Conservation (phyloP, 2,329 filamentous ascomycete species). For the Aaosphaeria arxii region DNA sequence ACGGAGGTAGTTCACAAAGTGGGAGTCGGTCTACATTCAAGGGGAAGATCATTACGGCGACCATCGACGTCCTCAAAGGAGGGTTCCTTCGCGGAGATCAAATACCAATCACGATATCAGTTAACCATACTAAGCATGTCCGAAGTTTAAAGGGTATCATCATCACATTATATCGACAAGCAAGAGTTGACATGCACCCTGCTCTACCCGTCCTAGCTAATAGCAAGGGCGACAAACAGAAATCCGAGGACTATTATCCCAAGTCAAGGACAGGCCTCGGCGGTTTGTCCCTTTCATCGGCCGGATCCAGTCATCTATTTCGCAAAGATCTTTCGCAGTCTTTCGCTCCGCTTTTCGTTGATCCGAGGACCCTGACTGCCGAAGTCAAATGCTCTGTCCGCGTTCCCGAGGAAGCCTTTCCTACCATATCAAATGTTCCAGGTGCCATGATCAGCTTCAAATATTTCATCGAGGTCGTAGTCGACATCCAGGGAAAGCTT, state of each 20-base stretch:
- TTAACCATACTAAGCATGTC: conserved; percentile 85
- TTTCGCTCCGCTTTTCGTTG: conserved; percentile 82
- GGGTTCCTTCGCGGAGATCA: conserved; percentile 84
- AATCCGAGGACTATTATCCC: conserved; percentile 82
- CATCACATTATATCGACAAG: conserved; percentile 86
- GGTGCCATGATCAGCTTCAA: conserved; percentile 94
- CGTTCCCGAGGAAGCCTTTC: conserved; percentile 86
- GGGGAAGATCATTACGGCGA: conserved; percentile 77
- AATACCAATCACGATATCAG: conserved; percentile 73
- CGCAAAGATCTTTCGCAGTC: conserved; percentile 91
- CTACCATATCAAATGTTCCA: conserved; percentile 84
- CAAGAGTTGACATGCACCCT: conserved; percentile 79
- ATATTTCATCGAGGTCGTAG: conserved; percentile 88
- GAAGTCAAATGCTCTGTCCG: conserved; percentile 80
- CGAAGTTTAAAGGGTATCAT: conserved; percentile 92
- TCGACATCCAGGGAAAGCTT: conserved; percentile 86
- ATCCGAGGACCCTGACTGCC: conserved; percentile 73
- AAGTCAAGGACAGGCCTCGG: conserved; percentile 83
- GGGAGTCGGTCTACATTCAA: conserved; percentile 57
- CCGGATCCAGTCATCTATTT: conserved; percentile 86
- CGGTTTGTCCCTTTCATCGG: conserved; percentile 81
- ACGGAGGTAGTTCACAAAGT: conserved; percentile 40
- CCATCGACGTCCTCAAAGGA: conserved; percentile 75
- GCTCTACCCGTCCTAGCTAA: conserved; percentile 59
- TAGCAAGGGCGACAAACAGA: conserved; percentile 64